These are phyloP conservation scores for Clitocybe nebularis DNA, from an alignment of 1,284 basidiomycete species.

Conservation along the genomic window DNA sequence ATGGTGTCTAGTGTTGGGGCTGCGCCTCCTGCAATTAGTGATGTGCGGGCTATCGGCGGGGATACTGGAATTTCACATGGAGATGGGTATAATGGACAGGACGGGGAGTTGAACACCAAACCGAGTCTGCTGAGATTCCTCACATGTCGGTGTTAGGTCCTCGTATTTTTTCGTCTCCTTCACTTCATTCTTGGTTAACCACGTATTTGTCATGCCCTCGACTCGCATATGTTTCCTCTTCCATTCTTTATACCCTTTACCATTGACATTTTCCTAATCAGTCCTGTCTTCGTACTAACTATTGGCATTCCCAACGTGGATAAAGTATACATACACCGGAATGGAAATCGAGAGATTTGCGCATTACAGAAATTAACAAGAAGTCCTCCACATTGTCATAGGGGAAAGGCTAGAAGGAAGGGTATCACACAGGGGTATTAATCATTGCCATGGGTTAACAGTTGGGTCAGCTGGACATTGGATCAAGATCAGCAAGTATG, in stretches of 20 bases:
- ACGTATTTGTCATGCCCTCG: constrained; percentile 18
- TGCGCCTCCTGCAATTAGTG: constrained; percentile 67
- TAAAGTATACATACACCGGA: constrained; percentile 16
- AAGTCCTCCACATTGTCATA: too few species aligned
- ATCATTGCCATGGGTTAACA: constrained; percentile 9
- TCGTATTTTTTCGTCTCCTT: constrained; percentile 14
- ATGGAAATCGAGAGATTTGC: background rate
- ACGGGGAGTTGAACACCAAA: constrained; percentile 52
- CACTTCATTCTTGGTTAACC: constrained; percentile 18
- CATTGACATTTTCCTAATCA: constrained; percentile 22
- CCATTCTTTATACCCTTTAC: constrained; percentile 24
- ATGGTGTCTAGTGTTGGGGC: constrained; percentile 68
- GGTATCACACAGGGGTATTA: too few species aligned
- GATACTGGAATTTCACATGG: constrained; percentile 62
- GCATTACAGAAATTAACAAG: too few species aligned
- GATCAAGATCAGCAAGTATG: background rate
- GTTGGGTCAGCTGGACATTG: constrained; percentile 4
- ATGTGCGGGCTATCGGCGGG: constrained; percentile 63
- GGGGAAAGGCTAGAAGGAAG: too few species aligned
- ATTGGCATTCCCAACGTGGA: constrained; percentile 7
- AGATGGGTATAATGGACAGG: constrained; percentile 55
- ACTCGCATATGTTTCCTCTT: constrained; percentile 17
- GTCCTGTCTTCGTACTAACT: constrained; percentile 12
- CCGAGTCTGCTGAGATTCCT: constrained; percentile 61
- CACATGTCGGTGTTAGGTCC: constrained; percentile 71